Evolutionary conservation across 2,329 filamentous ascomycete genomes (phyloP).

Genomic region (Fusarium miscanthi): DNA sequence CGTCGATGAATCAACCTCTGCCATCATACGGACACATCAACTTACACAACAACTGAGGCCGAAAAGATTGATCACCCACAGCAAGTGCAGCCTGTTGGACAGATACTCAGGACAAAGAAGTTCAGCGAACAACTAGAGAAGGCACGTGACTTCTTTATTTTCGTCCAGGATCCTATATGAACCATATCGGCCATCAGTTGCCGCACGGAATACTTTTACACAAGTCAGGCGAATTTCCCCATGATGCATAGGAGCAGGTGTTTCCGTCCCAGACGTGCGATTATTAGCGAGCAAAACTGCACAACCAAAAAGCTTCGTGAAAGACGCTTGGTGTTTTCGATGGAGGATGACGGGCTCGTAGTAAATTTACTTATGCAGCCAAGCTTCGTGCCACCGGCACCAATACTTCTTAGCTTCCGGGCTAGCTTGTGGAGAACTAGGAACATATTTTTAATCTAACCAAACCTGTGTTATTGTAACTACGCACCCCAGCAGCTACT

Average conservation of each 20-base stretch:
- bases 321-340: not conserved
- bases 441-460: not conserved
- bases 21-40: not conserved
- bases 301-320: not conserved
- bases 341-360: not conserved
- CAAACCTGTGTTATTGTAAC: constrained; percentile 1
- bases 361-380: not conserved
- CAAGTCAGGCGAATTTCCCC: not conserved
- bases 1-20: not conserved
- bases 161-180: not conserved
- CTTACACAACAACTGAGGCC: not conserved
- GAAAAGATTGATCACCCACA: not conserved
- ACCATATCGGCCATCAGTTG: not conserved
- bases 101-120: not conserved
- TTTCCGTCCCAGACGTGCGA: no score
- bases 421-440: constrained; percentile 6
- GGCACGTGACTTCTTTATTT: not conserved
- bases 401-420: constrained; percentile 3
- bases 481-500: constrained; percentile 3
- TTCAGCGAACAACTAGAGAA: not conserved
- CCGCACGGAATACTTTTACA: not conserved
- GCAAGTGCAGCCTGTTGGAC: not conserved
- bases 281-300: not conserved
- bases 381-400: not conserved
- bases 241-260: not conserved